A percentile compares a stretch with the other conserved stretches of the same genome.
Conservation (phyloP, 441 rosid species). For the Daphne laureola region DNA sequence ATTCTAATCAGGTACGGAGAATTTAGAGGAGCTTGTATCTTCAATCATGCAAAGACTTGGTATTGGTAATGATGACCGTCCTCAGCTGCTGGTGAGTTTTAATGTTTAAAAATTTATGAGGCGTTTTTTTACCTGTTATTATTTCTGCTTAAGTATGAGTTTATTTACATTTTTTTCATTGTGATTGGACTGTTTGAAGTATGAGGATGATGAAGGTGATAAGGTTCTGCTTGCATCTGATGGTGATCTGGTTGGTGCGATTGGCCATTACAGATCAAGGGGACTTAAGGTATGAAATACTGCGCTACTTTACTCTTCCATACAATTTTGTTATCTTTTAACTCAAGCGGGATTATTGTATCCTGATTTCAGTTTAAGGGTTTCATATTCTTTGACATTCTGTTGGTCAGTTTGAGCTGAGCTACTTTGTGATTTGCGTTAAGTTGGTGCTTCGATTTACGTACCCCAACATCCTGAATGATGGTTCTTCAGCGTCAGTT, state of each 20-base stretch:
- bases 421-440: too few species aligned
- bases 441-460: too few species aligned
- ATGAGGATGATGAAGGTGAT: conserved; percentile 85
- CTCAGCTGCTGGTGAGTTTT: conserved; percentile 57
- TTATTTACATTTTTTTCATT: background rate
- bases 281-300: conserved; percentile 48
- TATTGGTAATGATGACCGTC: conserved; percentile 24
- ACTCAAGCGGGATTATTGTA: too few species aligned
- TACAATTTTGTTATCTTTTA: too few species aligned
- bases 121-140: too few species aligned
- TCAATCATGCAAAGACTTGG: conserved; percentile 60
- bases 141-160: background rate
- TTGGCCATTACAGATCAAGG: conserved; percentile 46
- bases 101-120: background rate
- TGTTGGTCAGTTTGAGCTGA: too few species aligned
- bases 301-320: background rate
- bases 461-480: too few species aligned
- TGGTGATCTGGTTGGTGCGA: conserved; percentile 61
- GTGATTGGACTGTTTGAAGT: conserved; percentile 26
- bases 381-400: too few species aligned
- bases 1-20: conserved; percentile 44
- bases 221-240: conserved; percentile 56
- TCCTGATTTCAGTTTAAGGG: too few species aligned
- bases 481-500: too few species aligned
- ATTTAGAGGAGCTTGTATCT: conserved; percentile 49